Base-by-base conservation (phyloP, 2,329 filamentous ascomycete genomes). In the Knufia petricola region DNA sequence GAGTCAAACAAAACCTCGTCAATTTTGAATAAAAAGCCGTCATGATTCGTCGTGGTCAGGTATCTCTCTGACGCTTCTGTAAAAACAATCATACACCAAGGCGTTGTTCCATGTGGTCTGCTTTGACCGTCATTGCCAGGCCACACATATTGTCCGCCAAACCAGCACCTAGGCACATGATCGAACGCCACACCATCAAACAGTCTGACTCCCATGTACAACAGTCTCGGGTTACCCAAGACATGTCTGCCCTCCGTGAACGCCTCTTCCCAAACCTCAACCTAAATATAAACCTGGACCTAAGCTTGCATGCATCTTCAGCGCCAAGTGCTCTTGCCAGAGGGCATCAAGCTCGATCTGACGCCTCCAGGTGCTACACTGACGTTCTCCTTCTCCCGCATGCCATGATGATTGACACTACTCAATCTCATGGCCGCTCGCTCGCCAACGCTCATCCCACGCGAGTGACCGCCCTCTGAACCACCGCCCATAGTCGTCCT, bases 401-500 rank as follows among this genome's bases (percentile, higher is more conserved):
- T 20, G 4, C 48, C 44, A 31, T 37, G 48, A 37, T 52, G 37
- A 8, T 47, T 46, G 28, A 50, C 42, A 43, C 34, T 50, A 42
- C 50, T 52, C 24, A 52, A 30, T 23, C 50, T 32, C 28, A 50
- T 42, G 8, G 41, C 43, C 12, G 42, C 48, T 39, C 48, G 21
- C 50, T 48, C 50, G 15, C 47, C 50, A 24, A 51, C 50, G n/a
- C 21, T 45, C 24, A 45, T 39, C 10, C 42, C 48, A 2, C 43
- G 20, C 21, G 26, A n/a, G 23, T 45, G 43, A 2, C 44, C 28
- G 21, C 34, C 15, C 10, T 50, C 48, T 23, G 23, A 26, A 31
- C 17, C 20, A 31, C 31, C 36, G 2, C 63, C 60, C 51, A 59
- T 49, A 1, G 58, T 59, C 19, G 54, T 59, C 26, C 58, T 49